Evolutionary conservation across 768 basidiomycete genomes (phyloP).

Genomic region (Tulasnella sp.): DNA sequence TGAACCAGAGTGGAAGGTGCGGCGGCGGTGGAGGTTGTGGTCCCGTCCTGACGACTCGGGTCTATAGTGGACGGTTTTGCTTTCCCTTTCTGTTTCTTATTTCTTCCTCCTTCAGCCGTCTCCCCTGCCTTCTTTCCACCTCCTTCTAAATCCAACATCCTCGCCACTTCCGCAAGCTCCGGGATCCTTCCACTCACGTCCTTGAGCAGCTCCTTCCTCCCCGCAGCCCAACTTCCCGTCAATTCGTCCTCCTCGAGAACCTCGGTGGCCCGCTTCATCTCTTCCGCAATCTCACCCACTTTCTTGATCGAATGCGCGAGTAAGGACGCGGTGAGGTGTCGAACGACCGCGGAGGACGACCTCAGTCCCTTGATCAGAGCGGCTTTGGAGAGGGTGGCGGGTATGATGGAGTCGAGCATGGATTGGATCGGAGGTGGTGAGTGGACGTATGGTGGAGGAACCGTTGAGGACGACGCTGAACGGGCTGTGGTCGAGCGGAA

Average conservation of each 20-base stretch:
- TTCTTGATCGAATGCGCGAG: slow-evolving; percentile 74
- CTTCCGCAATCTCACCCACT: slow-evolving; percentile 50
- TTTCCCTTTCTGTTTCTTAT: not conserved
- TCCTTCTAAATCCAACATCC: slow-evolving; percentile 41
- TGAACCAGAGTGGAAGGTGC: slow-evolving; percentile 49
- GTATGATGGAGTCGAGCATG: slow-evolving; percentile 76
- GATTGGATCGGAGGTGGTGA: slow-evolving; percentile 67
- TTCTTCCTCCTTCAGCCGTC: not conserved
- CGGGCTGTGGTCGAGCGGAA: slow-evolving; percentile 44
- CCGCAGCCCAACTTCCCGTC: slow-evolving; percentile 68
- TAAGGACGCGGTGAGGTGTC: slow-evolving; percentile 76
- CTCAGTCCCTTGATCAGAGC: slow-evolving; percentile 81
- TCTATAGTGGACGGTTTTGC: not conserved
- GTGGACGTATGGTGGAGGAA: slow-evolving; percentile 50
- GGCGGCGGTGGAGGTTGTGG: not conserved
- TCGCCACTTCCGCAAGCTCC: slow-evolving; percentile 81
- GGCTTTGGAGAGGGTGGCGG: slow-evolving; percentile 61
- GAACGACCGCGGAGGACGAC: slow-evolving; percentile 67
- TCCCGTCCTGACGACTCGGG: not conserved
- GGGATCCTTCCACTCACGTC: slow-evolving; percentile 75
- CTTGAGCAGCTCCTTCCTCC: slow-evolving; percentile 63
- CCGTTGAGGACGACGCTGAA: not conserved
- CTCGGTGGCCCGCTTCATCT: slow-evolving; percentile 47
- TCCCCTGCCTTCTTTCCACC: not conserved
- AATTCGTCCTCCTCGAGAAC: slow-evolving; percentile 59